phyloP scores from a whole-genome alignment of 176 grass and related monocot species.

The Otatea glauca region DNA sequence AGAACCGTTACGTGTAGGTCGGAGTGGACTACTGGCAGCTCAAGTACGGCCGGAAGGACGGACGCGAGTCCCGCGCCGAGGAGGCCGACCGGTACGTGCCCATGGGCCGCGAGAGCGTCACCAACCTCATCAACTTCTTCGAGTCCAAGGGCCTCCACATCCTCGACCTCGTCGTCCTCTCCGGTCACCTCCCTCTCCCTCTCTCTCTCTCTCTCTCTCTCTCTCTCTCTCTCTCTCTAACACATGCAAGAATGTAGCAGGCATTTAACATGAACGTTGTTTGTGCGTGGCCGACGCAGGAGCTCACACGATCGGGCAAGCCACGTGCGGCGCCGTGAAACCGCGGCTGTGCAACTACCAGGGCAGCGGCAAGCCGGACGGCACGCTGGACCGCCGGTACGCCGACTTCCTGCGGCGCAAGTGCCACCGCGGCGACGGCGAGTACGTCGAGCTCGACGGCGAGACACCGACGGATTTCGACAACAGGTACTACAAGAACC shows the following conservation, averaged over 20 bases:
- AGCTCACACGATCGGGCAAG: conserved; percentile 78
- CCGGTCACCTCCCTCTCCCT: conserved; percentile 6
- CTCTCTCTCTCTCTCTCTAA: too few species aligned
- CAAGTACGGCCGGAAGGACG: conserved; percentile 72
- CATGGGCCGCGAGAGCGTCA: conserved; percentile 64
- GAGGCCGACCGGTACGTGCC: conserved; percentile 65
- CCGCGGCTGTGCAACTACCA: conserved; percentile 53
- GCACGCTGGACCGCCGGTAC: conserved; percentile 43
- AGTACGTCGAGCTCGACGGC: conserved; percentile 67
- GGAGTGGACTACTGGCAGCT: conserved; percentile 48
- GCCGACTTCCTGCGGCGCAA: conserved; percentile 66
- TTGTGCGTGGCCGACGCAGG: conserved; percentile 17
- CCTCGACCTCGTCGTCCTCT: conserved; percentile 78
- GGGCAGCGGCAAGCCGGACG: conserved; percentile 3
- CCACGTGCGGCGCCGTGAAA: conserved; percentile 62
- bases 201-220: too few species aligned
- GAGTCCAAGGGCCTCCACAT: conserved; percentile 60
- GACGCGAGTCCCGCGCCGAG: conserved; percentile 38
- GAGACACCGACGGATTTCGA: conserved; percentile 74
- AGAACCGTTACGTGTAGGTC: neutral
- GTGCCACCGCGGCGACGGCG: conserved; percentile 45
- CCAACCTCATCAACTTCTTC: conserved; percentile 70
- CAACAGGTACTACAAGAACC: conserved; percentile 66
- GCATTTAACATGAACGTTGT: neutral
- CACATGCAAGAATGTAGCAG: neutral